Conservation (phyloP, 2,329 filamentous ascomycete genomes). For the Dryadomyces sulphureus region DNA sequence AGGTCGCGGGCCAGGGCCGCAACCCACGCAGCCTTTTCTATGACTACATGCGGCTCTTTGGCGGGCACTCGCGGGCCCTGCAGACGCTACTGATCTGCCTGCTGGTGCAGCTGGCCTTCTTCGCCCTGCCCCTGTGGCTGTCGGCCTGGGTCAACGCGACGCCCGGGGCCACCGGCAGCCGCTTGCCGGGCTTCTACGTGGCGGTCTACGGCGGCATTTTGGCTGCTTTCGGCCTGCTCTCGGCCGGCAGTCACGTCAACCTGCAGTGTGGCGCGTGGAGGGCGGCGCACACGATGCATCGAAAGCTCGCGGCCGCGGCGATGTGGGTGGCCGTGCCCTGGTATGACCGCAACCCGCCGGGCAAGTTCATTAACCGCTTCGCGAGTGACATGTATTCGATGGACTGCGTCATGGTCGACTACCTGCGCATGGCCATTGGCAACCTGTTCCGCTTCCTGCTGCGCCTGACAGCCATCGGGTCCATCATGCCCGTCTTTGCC, state of each 20-base stretch:
- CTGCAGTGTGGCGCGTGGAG: conserved; percentile 30
- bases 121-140: conserved; percentile 26
- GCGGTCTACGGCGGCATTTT: conserved; percentile 34
- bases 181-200: conserved; percentile 33
- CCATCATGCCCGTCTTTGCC: conserved; percentile 37
- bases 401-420: conserved; percentile 30
- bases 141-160: conserved; percentile 40
- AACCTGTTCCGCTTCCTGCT: conserved; percentile 22
- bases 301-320: conserved; percentile 34
- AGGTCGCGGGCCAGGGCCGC: conserved; percentile 23
- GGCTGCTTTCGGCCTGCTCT: conserved; percentile 26
- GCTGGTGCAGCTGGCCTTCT: conserved; percentile 25
- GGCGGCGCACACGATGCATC: conserved; percentile 38
- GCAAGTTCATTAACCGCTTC: conserved; percentile 19
- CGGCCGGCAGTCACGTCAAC: conserved; percentile 21
- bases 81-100: conserved; percentile 24
- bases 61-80: conserved; percentile 26
- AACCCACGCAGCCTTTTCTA: conserved; percentile 16
- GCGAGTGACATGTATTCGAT: conserved; percentile 36
- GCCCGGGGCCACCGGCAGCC: conserved; percentile 24
- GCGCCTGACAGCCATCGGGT: conserved; percentile 18
- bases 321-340: conserved; percentile 40
- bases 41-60: conserved; percentile 36
- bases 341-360: conserved; percentile 30
- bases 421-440: conserved; percentile 29